These are phyloP conservation scores for Pseudogymnoascus sp. DNA, from an alignment of 2,329 filamentous ascomycete genomes.

Conservation along the genomic window DNA sequence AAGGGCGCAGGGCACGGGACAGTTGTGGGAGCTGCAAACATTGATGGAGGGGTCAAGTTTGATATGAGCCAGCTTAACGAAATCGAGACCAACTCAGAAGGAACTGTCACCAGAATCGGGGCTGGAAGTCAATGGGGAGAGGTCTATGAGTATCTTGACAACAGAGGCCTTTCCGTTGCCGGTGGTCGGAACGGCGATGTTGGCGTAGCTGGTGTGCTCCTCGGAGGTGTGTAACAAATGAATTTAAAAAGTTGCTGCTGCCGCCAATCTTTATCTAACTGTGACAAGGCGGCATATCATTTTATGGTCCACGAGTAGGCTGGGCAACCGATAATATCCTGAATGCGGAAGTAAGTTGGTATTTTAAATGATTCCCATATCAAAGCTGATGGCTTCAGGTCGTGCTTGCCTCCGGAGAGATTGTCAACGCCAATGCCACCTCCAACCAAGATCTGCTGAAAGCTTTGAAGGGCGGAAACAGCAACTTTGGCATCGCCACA, in stretches of 20 bases:
- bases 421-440: constrained; percentile 37
- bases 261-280: not conserved
- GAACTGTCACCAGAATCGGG: constrained; percentile 4
- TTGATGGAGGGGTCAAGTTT: constrained; percentile 12
- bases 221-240: constrained; percentile 5
- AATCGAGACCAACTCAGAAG: not conserved
- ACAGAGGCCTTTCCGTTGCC: constrained; percentile 7
- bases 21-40: constrained; percentile 9
- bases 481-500: constrained; percentile 47
- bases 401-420: constrained; percentile 42
- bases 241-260: too few relatives aligned
- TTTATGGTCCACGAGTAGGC: not conserved
- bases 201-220: constrained; percentile 12
- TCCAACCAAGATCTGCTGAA: constrained; percentile 42
- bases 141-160: constrained; percentile 10
- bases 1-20: constrained; percentile 8
- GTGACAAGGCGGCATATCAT: constrained; percentile 10
- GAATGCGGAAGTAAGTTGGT: constrained; percentile 6
- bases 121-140: constrained; percentile 8
- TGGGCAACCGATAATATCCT: constrained; percentile 9
- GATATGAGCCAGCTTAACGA: constrained; percentile 11
- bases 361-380: not conserved
- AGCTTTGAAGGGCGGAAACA: constrained; percentile 48
- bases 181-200: constrained; percentile 12
- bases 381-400: constrained; percentile 24